phyloP scores from a whole-genome alignment of 495 filamentous ascomycete species.

The Talaromyces borbonicus region DNA sequence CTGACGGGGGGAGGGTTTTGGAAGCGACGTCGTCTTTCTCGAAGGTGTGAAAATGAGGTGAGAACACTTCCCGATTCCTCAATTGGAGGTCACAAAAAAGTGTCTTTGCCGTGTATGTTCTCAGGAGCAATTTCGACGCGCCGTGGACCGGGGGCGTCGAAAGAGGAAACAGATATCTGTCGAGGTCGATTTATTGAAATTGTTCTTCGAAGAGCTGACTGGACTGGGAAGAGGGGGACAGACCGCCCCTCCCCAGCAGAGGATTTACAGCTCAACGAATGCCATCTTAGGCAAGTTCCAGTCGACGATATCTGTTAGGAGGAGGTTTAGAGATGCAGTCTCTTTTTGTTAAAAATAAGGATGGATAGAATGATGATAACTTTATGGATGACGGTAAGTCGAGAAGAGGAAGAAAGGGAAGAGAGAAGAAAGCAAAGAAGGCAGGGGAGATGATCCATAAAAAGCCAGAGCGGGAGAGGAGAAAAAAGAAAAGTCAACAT shows the following conservation, averaged over 20 bases:
- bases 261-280: slow-evolving; percentile 89
- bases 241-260: slow-evolving; percentile 65
- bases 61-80: slow-evolving; percentile 34
- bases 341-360: slow-evolving; percentile 23
- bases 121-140: slow-evolving; percentile 37
- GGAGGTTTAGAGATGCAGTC: slow-evolving; percentile 21
- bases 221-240: slow-evolving; percentile 69
- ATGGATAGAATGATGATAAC: slow-evolving; percentile 16
- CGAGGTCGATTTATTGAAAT: slow-evolving; percentile 53
- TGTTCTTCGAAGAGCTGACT: slow-evolving; percentile 66
- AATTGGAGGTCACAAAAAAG: slow-evolving; percentile 22
- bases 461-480: slow-evolving; percentile 17
- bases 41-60: slow-evolving; percentile 9
- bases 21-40: neutral
- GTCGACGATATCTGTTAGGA: slow-evolving; percentile 55
- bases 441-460: slow-evolving; percentile 16
- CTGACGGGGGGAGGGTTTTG: neutral
- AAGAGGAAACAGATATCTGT: slow-evolving; percentile 62
- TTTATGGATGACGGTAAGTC: slow-evolving; percentile 4
- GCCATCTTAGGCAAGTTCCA: slow-evolving; percentile 70
- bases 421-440: slow-evolving; percentile 17
- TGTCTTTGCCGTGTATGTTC: slow-evolving; percentile 33
- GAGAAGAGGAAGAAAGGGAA: slow-evolving; percentile 12
- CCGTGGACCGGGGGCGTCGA: slow-evolving; percentile 35
- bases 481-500: slow-evolving; percentile 21